Conservation (phyloP, 2,329 filamentous ascomycete genomes). For the Rutstroemia sp. region DNA sequence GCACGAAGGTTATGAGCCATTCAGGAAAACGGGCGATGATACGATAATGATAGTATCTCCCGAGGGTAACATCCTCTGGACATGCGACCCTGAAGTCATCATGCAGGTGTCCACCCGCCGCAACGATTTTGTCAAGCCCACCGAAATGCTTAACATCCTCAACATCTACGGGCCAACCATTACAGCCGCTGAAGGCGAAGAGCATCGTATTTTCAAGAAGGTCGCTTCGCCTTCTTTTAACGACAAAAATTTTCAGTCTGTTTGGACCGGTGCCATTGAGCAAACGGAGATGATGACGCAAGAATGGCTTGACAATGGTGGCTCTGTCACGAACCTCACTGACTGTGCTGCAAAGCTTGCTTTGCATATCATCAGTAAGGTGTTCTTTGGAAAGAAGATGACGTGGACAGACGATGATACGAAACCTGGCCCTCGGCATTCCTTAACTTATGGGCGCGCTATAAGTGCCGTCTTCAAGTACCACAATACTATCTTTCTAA, state of each 20-base stretch:
- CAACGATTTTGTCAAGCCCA: neutral
- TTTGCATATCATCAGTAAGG: neutral
- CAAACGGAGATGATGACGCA: neutral
- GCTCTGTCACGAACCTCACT: neutral
- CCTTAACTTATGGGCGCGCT: neutral
- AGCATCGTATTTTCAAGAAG: neutral
- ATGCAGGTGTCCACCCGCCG: neutral
- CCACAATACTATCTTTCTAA: neutral
- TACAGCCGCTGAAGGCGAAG: neutral
- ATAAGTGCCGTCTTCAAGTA: neutral
- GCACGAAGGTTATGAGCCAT: slow-evolving; percentile 1
- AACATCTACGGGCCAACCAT: slow-evolving; percentile 1
- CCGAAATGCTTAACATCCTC: neutral
- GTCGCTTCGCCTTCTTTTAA: slow-evolving; percentile 2
- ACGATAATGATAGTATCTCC: neutral
- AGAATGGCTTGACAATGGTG: neutral
- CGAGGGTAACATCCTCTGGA: neutral
- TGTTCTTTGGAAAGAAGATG: neutral
- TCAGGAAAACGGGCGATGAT: neutral
- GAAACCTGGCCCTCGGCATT: neutral
- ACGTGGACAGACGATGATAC: neutral
- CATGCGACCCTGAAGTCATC: neutral
- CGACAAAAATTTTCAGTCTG: neutral
- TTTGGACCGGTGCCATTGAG: neutral
- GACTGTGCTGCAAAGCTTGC: neutral